Evolutionary conservation across 176 grass and related monocot genomes (phyloP), one percentile per base, ranked within the genome.

Genomic region (Triticum urartu): DNA sequence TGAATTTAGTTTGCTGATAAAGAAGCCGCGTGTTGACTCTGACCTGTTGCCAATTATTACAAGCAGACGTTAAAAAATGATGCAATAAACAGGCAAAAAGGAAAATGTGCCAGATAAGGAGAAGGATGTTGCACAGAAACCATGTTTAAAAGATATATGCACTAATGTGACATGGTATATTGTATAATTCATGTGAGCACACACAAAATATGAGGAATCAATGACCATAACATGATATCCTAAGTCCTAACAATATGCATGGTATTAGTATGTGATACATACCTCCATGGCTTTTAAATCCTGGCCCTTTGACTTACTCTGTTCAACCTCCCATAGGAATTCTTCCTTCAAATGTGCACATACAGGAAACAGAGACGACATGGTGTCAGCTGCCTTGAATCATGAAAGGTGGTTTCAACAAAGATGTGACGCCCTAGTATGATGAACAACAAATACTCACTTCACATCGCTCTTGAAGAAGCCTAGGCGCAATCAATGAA

Each of bases 1-100:
- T 99, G 74, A 99, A 99, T 84, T 99, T 99, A 34, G 97, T 97
- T 90, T 99, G 97, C 77, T 99, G 97, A 86, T 99, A 99, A 26
- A 99, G 87, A 88, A 99, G 97, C 4, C 97, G 92, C 33, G 97
- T 99, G 83, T 99, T 99, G 83, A 99, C 97, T 86, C 97, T 99
- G 87, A 99, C 97, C 97, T 99, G 88, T 86, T 89, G 64, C 45
- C 67, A 72, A 84, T 43, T 65, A 85, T 35, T 87, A 67, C 45
- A 81, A 87, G 54, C 47, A 73, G 79, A 38, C 33, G 48, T 71
- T 20, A 63, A 75, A 65, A 18, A 42, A 63, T 26, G 43, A 85
- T 40, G 62, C 28, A 75, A 5, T 28, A 48, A 87, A 79, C 70
- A 56, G 32, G 52, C 24, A 79, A 48, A 33, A 75, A 11, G 59